phyloP scores from a whole-genome alignment of 1,284 basidiomycete genomes.

The Ustilago trichophora region DNA sequence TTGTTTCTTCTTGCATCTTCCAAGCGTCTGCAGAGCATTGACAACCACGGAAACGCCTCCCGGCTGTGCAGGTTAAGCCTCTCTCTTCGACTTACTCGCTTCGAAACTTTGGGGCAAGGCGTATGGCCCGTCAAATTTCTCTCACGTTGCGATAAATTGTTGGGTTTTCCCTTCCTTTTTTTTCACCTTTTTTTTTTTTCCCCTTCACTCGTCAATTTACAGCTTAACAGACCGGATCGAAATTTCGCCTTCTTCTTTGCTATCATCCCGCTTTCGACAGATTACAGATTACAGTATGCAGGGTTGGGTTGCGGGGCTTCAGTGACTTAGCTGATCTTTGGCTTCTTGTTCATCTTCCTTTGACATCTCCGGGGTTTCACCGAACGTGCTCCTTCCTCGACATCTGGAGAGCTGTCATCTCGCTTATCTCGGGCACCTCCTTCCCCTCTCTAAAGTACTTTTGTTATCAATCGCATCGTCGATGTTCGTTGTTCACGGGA shows the following conservation, averaged over 20 bases:
- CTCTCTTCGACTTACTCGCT: background rate
- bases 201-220: too few relatives aligned
- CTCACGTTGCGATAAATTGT: conserved; percentile 4
- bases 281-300: conserved; percentile 1
- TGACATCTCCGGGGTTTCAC: conserved; percentile 29
- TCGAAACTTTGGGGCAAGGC: conserved; percentile 32
- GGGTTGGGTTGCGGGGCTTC: too few relatives aligned
- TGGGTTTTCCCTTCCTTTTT: conserved; percentile 1
- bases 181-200: background rate
- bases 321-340: too few relatives aligned
- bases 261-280: too few relatives aligned
- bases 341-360: background rate
- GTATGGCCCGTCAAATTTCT: background rate
- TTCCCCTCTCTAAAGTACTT: too few relatives aligned
- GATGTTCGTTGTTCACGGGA: background rate
- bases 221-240: too few relatives aligned
- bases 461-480: background rate
- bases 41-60: too few relatives aligned
- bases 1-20: too few relatives aligned
- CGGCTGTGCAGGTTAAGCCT: too few relatives aligned
- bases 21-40: too few relatives aligned
- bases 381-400: conserved; percentile 7
- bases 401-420: background rate
- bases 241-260: too few relatives aligned
- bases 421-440: background rate